Conservation (phyloP, 768 basidiomycete species). For the Imleria badia region DNA sequence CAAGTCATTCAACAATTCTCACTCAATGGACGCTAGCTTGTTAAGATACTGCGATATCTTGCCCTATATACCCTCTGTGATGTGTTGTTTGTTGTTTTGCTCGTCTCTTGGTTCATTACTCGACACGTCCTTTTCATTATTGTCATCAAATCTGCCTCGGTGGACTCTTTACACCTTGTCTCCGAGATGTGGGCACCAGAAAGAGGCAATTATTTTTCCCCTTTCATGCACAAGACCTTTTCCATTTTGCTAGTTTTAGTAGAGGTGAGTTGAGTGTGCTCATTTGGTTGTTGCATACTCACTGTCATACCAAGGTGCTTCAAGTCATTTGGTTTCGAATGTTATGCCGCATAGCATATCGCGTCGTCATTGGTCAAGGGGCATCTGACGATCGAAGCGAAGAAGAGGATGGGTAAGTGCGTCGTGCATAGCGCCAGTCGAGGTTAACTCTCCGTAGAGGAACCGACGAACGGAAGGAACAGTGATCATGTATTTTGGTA, state of each 20-base stretch:
- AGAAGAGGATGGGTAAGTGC: slow-evolving; percentile 58
- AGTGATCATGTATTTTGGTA: slow-evolving; percentile 15
- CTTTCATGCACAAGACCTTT: slow-evolving; percentile 38
- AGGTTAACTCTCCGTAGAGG: slow-evolving; percentile 17
- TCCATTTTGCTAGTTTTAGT: slow-evolving; percentile 51
- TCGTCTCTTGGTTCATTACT: slow-evolving; percentile 89
- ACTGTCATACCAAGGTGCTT: slow-evolving; percentile 45
- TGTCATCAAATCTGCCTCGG: slow-evolving; percentile 60
- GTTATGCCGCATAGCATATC: slow-evolving; percentile 77
- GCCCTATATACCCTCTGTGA: slow-evolving; percentile 64
- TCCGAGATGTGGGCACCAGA: slow-evolving; percentile 16
- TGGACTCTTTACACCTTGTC: slow-evolving; percentile 50
- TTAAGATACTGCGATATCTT: slow-evolving; percentile 92
- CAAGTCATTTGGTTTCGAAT: slow-evolving; percentile 85
- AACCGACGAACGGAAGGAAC: slow-evolving; percentile 19
- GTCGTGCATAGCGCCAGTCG: neutral
- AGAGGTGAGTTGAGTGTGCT: slow-evolving; percentile 46
- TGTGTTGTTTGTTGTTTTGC: slow-evolving; percentile 72
- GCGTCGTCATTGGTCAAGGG: slow-evolving; percentile 67
- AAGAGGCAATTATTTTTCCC: too few species aligned
- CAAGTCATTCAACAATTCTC: neutral
- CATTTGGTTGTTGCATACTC: neutral
- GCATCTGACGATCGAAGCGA: slow-evolving; percentile 87
- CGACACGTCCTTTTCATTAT: slow-evolving; percentile 79
- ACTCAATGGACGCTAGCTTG: slow-evolving; percentile 50